Evolutionary conservation across 345 rosid genomes (phyloP), one percentile per base, ranked within the genome.

Genomic region (Erysimum cheiranthoides): DNA sequence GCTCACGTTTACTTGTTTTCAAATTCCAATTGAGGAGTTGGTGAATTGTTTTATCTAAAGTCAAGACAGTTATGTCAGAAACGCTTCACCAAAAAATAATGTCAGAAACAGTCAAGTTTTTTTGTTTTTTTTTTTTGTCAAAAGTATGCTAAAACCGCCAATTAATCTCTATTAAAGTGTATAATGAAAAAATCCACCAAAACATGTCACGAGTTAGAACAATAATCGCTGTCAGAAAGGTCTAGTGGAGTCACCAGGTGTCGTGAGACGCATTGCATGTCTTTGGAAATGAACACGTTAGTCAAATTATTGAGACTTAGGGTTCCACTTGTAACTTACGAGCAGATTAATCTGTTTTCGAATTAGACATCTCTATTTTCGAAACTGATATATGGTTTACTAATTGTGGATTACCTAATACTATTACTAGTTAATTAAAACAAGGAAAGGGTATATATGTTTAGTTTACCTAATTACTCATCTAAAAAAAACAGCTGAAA

Each of bases 391-490:
- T 53, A n/a, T 54, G 30, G 9, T 30, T 54, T 54, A 54, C 36
- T 53, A 53, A 28, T 12, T 30, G 10, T 21, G 17, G 13, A 28
- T 50, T 61, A 51, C 56, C 58, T 63, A 52, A 40, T 36, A n/a
- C n/a, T n/a, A n/a, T n/a, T n/a, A 63, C 6, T 39, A 39, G 30
- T 28, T 53, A 3, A 21, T 7, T 14, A n/a, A 25, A 31, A 16
- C 7, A 64, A 54, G 6, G 3, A 54, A 54, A 43, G 46, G 47
- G 18, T n/a, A 45, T 6, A 2, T 49, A 49, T 25, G 14, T 4
- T 74, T 56, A 45, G 66, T 35, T 64, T 7, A 34, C 66, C n/a
- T 45, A 43, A 27, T 36, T 21, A n/a, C 46, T 66, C n/a, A n/a
- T 12, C 14, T 39, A 0, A 32, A 60, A 39, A 28, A 38, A 6